These are phyloP conservation scores for Phytophthora melonis DNA, from an alignment of 352 stramenopile genomes.

Conservation along the genomic window DNA sequence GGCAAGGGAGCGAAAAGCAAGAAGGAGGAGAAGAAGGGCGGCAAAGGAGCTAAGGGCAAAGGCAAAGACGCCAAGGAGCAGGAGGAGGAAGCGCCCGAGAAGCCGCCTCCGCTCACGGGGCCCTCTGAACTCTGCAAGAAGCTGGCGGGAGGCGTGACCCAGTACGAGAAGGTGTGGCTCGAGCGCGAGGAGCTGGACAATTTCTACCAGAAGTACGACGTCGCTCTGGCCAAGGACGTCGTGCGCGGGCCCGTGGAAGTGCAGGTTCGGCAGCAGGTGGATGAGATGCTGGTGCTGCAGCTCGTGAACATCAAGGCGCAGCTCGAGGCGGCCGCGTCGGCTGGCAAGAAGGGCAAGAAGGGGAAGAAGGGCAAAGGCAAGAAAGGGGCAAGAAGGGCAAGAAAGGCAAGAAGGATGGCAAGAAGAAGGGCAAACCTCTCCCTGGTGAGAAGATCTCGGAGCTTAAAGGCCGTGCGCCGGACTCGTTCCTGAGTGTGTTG, in stretches of 20 bases:
- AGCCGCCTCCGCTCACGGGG: constrained; percentile 86
- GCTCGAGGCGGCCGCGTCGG: constrained; percentile 71
- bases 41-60: constrained; percentile 71
- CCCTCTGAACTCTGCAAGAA: constrained; percentile 89
- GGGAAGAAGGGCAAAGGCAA: constrained; percentile 68
- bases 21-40: constrained; percentile 58
- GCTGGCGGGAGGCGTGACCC: constrained; percentile 60
- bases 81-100: constrained; percentile 74
- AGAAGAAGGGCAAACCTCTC: constrained; percentile 80
- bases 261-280: constrained; percentile 91
- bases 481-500: constrained; percentile 92
- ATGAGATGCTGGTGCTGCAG: constrained; percentile 95
- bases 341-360: constrained; percentile 86
- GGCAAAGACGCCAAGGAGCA: constrained; percentile 65
- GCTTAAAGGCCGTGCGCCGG: constrained; percentile 88
- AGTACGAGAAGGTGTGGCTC: constrained; percentile 92
- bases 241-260: constrained; percentile 88
- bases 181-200: constrained; percentile 90
- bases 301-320: constrained; percentile 95
- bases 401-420: constrained; percentile 48
- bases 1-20: constrained; percentile 58
- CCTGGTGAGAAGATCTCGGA: constrained; percentile 93
- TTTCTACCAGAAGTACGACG: constrained; percentile 95
- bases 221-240: constrained; percentile 91
- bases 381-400: constrained; percentile 64